Base-by-base conservation (phyloP, 2,329 filamentous ascomycete species). In the Lecanoromycetidae sp. region DNA sequence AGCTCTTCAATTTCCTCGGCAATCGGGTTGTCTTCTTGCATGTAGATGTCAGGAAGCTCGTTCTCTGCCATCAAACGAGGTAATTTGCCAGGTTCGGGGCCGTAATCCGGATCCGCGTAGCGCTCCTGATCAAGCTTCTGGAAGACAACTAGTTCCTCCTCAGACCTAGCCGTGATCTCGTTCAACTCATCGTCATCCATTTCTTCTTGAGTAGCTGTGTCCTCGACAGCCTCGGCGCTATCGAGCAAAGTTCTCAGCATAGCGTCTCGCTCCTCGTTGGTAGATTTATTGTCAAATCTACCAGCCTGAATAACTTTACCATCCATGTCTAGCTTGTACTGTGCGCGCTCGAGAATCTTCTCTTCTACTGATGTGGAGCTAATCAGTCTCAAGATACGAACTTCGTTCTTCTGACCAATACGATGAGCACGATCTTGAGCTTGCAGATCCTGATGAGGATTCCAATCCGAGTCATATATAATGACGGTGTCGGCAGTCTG, bases 401-500 rank as follows among this genome's bases (percentile, higher is more conserved):
- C 91, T 66, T 98, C 91, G 58, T 98, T 98, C 80, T 98, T 98
- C 66, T 98, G 91, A 52, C 91, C 91, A 56, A 98, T 98, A 83
- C 91, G 90, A 79, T 98, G 91, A 38, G 91, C 91, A 81, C 91
- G 91, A 82, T 98, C 91, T 63, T 98, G 91, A 12, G 91, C 91
- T 66, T 98, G 91, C 66, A 98, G 72, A 84, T 98, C 91, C 66
- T 98, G 91, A 63, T 96, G 90, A 62, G 91, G 91, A 66, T 98
- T 98, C 91, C 91, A 98, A 70, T 98, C 91, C 0, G 91, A 98
- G 62, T 98, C 91, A 67, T 95, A 98, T 61, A 98, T 98, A 66
- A 98, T 95, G 69, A 98, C 91, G 1, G 91, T 98, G 66, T 98
- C 91, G 34, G 91, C 91, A 37, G 90, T 95, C 66, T 98, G 91